Conservation (phyloP, 1,139 yeast species). For the Lodderomyces margitis region DNA sequence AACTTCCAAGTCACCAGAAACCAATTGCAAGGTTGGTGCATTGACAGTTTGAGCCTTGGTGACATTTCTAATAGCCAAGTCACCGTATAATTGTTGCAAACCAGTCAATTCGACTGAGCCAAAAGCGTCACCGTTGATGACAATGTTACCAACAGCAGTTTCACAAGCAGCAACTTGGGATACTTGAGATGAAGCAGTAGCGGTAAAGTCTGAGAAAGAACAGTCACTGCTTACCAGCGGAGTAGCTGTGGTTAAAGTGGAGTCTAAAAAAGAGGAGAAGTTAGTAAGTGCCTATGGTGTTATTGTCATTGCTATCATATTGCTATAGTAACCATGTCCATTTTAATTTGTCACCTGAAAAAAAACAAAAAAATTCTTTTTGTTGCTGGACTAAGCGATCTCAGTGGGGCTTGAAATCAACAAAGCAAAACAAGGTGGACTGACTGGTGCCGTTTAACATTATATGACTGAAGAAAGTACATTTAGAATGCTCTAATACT, state of each 20-base stretch:
- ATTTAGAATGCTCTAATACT: no score
- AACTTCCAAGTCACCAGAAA: conserved; percentile 67
- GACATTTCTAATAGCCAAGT: conserved; percentile 64
- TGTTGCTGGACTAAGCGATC: no score
- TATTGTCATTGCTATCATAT: not conserved
- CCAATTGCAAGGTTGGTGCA: conserved; percentile 76
- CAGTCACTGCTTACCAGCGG: conserved; percentile 55
- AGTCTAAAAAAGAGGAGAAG: conserved; percentile 26
- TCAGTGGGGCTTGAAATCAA: no score
- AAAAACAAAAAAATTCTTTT: no score
- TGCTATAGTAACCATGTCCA: no score
- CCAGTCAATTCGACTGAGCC: conserved; percentile 57
- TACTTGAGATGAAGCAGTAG: conserved; percentile 75
- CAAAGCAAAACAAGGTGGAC: no score
- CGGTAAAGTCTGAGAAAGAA: conserved; percentile 57
- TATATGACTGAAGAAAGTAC: no score
- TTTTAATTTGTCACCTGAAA: no score
- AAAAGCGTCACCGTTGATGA: conserved; percentile 58
- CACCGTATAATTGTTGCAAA: conserved; percentile 71
- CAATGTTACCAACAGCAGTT: conserved; percentile 77
- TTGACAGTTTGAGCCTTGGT: conserved; percentile 58
- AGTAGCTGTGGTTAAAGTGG: conserved; percentile 50
- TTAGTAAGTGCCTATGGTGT: not conserved
- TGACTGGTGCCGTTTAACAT: no score
- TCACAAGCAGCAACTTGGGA: conserved; percentile 72